Evolutionary conservation across 768 basidiomycete genomes (phyloP).

Genomic region (Suillus hirtellus): DNA sequence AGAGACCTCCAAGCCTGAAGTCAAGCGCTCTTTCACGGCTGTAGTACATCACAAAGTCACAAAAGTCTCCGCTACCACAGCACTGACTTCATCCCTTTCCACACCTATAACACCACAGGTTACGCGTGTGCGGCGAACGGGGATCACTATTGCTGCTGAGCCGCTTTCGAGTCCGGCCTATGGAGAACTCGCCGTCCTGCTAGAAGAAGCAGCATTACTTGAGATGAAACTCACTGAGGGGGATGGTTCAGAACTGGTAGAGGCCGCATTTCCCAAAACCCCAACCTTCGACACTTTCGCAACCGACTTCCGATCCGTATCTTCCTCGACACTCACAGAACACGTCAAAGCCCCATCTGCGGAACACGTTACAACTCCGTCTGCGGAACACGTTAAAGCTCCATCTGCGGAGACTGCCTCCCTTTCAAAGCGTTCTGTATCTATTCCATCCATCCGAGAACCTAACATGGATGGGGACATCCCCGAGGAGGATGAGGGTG

Average conservation of each 20-base stretch:
- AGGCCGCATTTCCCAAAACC: slow-evolving; percentile 18
- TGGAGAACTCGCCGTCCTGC: slow-evolving; percentile 53
- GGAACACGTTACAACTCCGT: slow-evolving; percentile 13
- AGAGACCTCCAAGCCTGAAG: slow-evolving; percentile 9
- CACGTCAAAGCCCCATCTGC: slow-evolving; percentile 16
- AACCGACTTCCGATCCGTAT: slow-evolving; percentile 21
- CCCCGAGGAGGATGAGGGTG: slow-evolving; percentile 29
- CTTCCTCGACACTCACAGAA: slow-evolving; percentile 20
- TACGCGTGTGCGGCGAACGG: slow-evolving; percentile 29
- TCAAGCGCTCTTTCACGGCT: slow-evolving; percentile 45
- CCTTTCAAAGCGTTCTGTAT: slow-evolving; percentile 28
- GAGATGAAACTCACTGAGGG: slow-evolving; percentile 55
- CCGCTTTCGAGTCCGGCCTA: slow-evolving; percentile 46
- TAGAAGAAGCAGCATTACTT: slow-evolving; percentile 59
- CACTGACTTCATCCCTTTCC: slow-evolving; percentile 23
- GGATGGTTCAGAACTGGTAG: slow-evolving; percentile 23
- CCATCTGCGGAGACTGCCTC: slow-evolving; percentile 24
- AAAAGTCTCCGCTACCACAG: slow-evolving; percentile 30
- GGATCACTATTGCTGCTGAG: slow-evolving; percentile 26
- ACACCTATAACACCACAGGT: slow-evolving; percentile 30
- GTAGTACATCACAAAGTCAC: slow-evolving; percentile 59
- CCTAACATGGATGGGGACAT: slow-evolving; percentile 24
- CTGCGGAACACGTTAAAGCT: slow-evolving; percentile 9
- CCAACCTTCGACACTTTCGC: slow-evolving; percentile 29
- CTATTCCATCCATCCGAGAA: slow-evolving; percentile 33